These are phyloP conservation scores for Collybia mongolica DNA, from an alignment of 768 basidiomycete species.

Conservation along the genomic window DNA sequence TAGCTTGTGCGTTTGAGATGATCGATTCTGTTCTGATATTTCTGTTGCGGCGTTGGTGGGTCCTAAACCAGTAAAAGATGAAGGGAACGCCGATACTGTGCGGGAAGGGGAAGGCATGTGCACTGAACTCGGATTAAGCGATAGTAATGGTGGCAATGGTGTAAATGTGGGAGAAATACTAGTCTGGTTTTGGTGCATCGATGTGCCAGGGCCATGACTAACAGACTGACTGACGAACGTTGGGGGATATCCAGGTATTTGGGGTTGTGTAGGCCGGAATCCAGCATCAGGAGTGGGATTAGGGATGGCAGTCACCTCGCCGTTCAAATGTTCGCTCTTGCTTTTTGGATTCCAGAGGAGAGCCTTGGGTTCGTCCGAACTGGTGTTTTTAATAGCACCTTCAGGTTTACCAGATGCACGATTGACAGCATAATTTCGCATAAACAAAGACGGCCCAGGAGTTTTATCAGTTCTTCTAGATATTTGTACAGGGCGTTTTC, in stretches of 20 bases:
- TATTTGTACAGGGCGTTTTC: slow-evolving; percentile 16
- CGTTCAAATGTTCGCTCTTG: slow-evolving; percentile 20
- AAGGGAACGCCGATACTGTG: slow-evolving; percentile 10
- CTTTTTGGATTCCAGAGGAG: slow-evolving; percentile 14
- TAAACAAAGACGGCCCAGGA: neutral
- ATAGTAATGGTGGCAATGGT: slow-evolving; percentile 20
- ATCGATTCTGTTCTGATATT: slow-evolving; percentile 1
- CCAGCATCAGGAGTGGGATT: slow-evolving; percentile 50
- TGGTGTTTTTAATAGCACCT: too few species aligned
- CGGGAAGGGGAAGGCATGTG: slow-evolving; percentile 11
- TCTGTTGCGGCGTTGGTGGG: slow-evolving; percentile 3
- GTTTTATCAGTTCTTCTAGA: slow-evolving; percentile 7
- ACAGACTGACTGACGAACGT: slow-evolving; percentile 16
- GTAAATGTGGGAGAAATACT: slow-evolving; percentile 20
- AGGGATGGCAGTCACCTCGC: slow-evolving; percentile 42
- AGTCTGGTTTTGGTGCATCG: neutral
- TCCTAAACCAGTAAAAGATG: slow-evolving; percentile 9
- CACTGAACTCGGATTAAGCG: slow-evolving; percentile 15
- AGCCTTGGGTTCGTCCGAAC: slow-evolving; percentile 10
- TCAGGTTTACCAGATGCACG: too few species aligned
- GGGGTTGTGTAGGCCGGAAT: slow-evolving; percentile 15
- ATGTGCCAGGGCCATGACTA: too few species aligned
- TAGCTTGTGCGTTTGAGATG: slow-evolving; percentile 32
- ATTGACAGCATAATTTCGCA: too few species aligned
- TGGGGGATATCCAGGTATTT: slow-evolving; percentile 27